A percentile compares a stretch with the other conserved stretches of the same genome.
Conservation (phyloP, 768 basidiomycete species). For the Clitopilus passeckerianus region DNA sequence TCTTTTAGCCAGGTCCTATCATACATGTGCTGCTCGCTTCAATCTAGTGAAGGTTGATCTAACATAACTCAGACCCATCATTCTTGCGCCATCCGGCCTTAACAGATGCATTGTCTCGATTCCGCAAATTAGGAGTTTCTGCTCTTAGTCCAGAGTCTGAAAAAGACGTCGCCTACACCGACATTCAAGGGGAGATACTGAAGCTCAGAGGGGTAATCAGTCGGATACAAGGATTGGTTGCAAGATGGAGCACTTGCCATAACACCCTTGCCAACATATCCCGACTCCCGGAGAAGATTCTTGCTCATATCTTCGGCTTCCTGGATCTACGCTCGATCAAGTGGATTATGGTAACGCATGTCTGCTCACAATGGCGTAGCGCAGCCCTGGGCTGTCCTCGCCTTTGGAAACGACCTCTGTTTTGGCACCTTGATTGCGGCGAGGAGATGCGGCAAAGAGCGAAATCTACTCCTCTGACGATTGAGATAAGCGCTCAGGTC, state of each 20-base stretch:
- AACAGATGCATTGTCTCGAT: not conserved
- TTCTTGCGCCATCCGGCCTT: not conserved
- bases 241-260: not conserved
- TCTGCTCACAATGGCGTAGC: not conserved
- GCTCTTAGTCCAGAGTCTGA: not conserved
- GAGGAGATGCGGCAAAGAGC: not conserved
- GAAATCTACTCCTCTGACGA: not conserved
- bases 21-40: too few species aligned
- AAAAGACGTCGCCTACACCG: not conserved
- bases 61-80: too few species aligned
- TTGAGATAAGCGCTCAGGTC: not conserved
- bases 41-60: too few species aligned
- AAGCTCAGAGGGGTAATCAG: not conserved
- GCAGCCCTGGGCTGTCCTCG: not conserved
- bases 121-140: not conserved
- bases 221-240: not conserved
- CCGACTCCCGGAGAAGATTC: constrained; percentile 7
- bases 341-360: not conserved
- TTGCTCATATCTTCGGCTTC: constrained; percentile 7
- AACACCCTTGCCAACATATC: not conserved
- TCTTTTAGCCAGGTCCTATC: too few species aligned
- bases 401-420: not conserved
- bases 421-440: not conserved
- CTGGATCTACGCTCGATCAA: not conserved
- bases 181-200: not conserved